Percentiles rank a stretch among this genome's conserved stretches.
These are phyloP conservation scores for Nicotiana attenuata DNA, from an alignment of 257 asterid genomes.

Conservation along the genomic window DNA sequence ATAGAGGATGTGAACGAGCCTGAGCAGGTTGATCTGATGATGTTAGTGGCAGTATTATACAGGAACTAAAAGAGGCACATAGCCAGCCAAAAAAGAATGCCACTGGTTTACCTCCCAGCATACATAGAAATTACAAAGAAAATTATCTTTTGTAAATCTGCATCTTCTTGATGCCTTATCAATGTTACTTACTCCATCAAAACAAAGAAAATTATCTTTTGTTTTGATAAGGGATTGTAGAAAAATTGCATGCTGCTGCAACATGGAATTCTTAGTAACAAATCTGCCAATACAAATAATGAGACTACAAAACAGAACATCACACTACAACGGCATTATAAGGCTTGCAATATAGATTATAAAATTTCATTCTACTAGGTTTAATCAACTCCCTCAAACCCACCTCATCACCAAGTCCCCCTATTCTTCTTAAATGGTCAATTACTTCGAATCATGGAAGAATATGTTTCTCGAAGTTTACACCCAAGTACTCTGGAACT, in stretches of 20 bases:
- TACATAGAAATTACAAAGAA: neutral
- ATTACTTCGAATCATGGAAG: constrained; percentile 76
- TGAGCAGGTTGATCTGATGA: neutral
- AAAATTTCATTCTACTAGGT: constrained; percentile 73
- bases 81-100: neutral
- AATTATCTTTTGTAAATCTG: neutral
- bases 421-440: constrained; percentile 45
- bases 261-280: neutral
- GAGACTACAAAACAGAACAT: neutral
- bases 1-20: neutral
- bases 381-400: constrained; percentile 54
- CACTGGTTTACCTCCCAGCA: neutral
- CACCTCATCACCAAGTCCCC: constrained; percentile 66
- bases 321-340: constrained; percentile 18
- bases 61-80: neutral
- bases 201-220: neutral
- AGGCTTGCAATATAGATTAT: constrained; percentile 82
- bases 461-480: constrained; percentile 66
- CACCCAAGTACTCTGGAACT: constrained; percentile 72
- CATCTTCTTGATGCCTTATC: too few relatives aligned
- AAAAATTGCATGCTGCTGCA: neutral
- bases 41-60: neutral
- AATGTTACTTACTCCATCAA: too few relatives aligned
- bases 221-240: neutral
- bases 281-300: neutral